Evolutionary conservation across 2,329 filamentous ascomycete species (phyloP), one percentile per base, ranked within the genome.

Genomic region (Parascedosporium putredinis): DNA sequence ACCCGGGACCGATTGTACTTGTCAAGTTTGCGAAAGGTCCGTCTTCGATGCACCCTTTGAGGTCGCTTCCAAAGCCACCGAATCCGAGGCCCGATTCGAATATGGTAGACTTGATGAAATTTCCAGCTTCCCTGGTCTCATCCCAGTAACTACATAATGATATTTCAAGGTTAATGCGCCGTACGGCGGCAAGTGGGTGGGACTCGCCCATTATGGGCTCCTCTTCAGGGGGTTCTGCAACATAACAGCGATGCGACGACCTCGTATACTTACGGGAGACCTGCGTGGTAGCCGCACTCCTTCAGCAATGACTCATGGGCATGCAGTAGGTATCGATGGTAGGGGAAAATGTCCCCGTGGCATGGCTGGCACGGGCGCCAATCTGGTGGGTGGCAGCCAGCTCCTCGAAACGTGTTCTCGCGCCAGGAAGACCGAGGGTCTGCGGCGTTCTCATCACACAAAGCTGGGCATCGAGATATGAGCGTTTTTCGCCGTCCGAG

Each of bases 21-120:
- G 52, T 53, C n/a, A 42, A 5, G 22, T 53, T 51, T 16, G 50
- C 52, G 25, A 53, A 53, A 8, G 52, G 52, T 5, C 52, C 52
- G 18, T 51, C 38, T 5, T 31, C 43, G 9, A 53, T 38, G 12
- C 52, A 53, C n/a, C 40, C 48, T 14, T 16, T 25, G 3, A 25
- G 16, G 5, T 40, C 45, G 10, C 34, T 40, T 23, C 42, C 52
- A 22, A 33, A 44, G 12, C 49, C 40, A 4, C 52, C 52, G 14
- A 53, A 53, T 5, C 52, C 52, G 7, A 47, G 24, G 4, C 40
- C 52, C 7, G 45, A n/a, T 29, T 53, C 49, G 10, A 53, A 49
- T 4, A 51, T 48, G 14, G 45, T 4, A 6, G 49, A 49, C 2
- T 12, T 49, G 25, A 33, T 40, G 42, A 53, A 53, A 4, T 45